Base-by-base conservation (phyloP, 2,329 filamentous ascomycete genomes). In the Trichoderma simmonsii region DNA sequence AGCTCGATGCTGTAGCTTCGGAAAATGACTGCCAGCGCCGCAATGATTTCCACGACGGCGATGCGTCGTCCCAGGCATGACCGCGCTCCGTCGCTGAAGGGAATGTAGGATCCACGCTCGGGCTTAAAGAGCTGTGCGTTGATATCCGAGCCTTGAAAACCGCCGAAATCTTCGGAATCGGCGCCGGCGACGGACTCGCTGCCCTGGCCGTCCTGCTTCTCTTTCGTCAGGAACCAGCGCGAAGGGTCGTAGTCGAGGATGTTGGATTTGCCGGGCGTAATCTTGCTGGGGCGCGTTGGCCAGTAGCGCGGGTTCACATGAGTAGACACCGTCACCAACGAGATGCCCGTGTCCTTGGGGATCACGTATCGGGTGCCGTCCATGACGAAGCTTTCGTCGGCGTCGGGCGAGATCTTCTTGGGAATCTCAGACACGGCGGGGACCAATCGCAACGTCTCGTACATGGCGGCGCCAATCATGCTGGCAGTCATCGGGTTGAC, bases 221-320 rank as follows among this genome's bases (percentile, higher is more conserved):
- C 77, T 21, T 71, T 77, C 11, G 75, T 77, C 26, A 83, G 81
- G 74, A 93, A 87, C 93, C 93, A 95, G 57, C 93, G 87, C 79
- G 93, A 90, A 0, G 93, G 92, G 62, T 89, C 83, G 80, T 90
- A 95, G 72, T 92, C 87, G 68, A 91, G 85, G 1, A 93, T 81
- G 75, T 95, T 92, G 64, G 87, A 81, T 21, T 80, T 73, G 28
- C 79, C 81, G 0, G 78, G 81, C 0, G 81, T 81, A 24, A 85
- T 77, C 73, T 81, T 82, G 75, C 85, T 86, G 21, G 83, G 83
- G 73, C 80, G 79, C 71, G 85, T 78, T 14, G 92, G 92, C 93
- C 93, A 95, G 80, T 91, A 90, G 63, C 87, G 88, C 12, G 92
- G 92, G 79, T 94, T 92, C 48, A 89, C 86, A 67, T 94, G 91